These are phyloP conservation scores for Xylaria flabelliformis DNA, from an alignment of 495 filamentous ascomycete genomes.

Conservation along the genomic window DNA sequence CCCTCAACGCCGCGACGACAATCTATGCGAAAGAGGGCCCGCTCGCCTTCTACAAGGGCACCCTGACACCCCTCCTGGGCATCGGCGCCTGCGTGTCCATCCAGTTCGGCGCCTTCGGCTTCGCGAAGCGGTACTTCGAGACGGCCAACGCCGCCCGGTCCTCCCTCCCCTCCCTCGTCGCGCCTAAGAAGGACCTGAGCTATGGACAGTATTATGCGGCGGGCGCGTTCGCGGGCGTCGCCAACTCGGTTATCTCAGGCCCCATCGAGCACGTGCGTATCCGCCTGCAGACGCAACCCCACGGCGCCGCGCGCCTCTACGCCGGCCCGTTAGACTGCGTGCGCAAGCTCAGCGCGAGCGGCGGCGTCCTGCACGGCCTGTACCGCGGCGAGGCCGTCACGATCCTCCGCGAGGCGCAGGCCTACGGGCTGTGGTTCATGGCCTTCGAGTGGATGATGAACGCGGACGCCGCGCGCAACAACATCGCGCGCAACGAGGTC, in stretches of 20 bases:
- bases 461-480: conserved; percentile 76
- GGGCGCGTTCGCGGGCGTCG: conserved; percentile 89
- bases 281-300: conserved; percentile 95
- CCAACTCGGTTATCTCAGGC: conserved; percentile 85
- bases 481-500: conserved; percentile 74
- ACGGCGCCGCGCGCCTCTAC: conserved; percentile 80
- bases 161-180: conserved; percentile 33
- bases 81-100: conserved; percentile 97
- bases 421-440: conserved; percentile 95
- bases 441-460: conserved; percentile 98
- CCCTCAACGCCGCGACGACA: conserved; percentile 76
- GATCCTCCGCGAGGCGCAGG: conserved; percentile 85
- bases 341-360: conserved; percentile 71
- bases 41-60: conserved; percentile 96
- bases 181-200: conserved; percentile 54
- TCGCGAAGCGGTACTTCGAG: conserved; percentile 85
- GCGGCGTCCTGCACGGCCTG: conserved; percentile 70
- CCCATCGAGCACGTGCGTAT: conserved; percentile 99
- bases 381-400: conserved; percentile 91
- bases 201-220: conserved; percentile 89
- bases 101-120: conserved; percentile 97
- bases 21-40: conserved; percentile 91
- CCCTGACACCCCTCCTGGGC: conserved; percentile 91
- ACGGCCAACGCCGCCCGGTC: conserved; percentile 62
- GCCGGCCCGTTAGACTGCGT: conserved; percentile 88